A percentile compares a stretch with the other conserved stretches of the same genome.
These are phyloP conservation scores for Colletotrichum chlorophyti DNA, from an alignment of 2,329 filamentous ascomycete species.

Conservation along the genomic window DNA sequence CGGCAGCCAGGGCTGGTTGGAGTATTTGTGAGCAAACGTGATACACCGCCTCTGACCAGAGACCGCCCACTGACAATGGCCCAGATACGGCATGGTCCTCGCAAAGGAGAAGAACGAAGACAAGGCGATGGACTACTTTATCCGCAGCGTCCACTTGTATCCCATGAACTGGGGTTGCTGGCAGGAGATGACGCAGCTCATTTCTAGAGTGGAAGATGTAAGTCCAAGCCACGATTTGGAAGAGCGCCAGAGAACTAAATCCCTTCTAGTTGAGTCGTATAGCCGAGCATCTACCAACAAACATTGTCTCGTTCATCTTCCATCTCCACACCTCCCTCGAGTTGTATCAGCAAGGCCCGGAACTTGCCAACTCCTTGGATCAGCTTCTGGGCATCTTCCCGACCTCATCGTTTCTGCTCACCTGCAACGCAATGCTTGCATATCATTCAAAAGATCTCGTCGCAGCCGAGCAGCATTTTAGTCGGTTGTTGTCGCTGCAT, in stretches of 20 bases:
- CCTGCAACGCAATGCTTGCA: conserved; percentile 84
- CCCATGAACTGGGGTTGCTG: conserved; percentile 98
- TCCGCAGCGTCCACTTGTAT: conserved; percentile 86
- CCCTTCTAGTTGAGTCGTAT: conserved; percentile 72
- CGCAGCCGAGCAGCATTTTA: conserved; percentile 70
- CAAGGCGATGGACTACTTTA: conserved; percentile 83
- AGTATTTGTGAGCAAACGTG: conserved; percentile 68
- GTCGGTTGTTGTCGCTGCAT: conserved; percentile 80
- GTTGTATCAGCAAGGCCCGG: conserved; percentile 83
- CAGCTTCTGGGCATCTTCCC: conserved; percentile 88
- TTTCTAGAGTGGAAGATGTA: conserved; percentile 83
- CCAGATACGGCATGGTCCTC: conserved; percentile 84
- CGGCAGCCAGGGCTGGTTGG: conserved; percentile 88
- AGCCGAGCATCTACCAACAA: conserved; percentile 77
- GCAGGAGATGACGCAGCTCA: conserved; percentile 86
- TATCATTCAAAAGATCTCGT: conserved; percentile 90
- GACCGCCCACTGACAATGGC: conserved; percentile 19
- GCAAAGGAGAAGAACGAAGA: conserved; percentile 90
- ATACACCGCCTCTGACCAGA: no score
- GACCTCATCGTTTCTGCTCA: conserved; percentile 85
- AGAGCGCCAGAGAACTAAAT: conserved; percentile 34
- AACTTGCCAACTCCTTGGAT: conserved; percentile 76
- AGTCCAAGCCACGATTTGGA: conserved; percentile 40
- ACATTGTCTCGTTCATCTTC: conserved; percentile 94
- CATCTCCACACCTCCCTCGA: conserved; percentile 90